Percentiles rank a stretch among this genome's conserved stretches.
phyloP scores from a whole-genome alignment of 139 green algal species.

The Tetradesmus obliquus region DNA sequence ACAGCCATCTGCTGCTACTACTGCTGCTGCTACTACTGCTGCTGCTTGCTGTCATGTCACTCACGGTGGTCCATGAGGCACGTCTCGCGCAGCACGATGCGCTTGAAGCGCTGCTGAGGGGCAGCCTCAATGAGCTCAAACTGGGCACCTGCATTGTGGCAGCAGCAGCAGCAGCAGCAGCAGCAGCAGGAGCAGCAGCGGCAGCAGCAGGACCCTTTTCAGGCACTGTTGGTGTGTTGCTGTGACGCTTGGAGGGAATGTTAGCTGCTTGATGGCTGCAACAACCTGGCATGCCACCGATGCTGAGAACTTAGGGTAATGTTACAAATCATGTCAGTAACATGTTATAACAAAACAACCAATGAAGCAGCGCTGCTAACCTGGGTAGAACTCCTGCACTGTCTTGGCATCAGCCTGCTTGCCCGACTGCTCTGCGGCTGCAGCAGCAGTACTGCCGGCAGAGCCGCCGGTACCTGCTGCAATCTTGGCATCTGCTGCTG shows the following conservation, averaged over 20 bases:
- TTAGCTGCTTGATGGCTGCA: no score
- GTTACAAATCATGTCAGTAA: no score
- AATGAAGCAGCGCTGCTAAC: no score
- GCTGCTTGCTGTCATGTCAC: background rate
- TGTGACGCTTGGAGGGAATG: no score
- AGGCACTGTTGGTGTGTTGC: no score
- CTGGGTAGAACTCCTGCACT: background rate
- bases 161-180: background rate
- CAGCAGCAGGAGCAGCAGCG: slow-evolving; percentile 3
- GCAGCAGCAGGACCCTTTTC: no score
- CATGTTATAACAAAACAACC: no score
- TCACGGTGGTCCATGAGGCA: slow-evolving; percentile 39
- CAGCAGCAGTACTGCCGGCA: slow-evolving; percentile 7
- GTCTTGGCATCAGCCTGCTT: background rate
- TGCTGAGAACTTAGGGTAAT: no score
- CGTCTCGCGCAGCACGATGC: slow-evolving; percentile 43
- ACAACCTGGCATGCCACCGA: no score
- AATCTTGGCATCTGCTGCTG: background rate
- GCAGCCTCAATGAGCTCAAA: slow-evolving; percentile 45
- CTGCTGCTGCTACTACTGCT: no score
- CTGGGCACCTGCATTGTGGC: background rate
- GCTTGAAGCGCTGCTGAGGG: slow-evolving; percentile 29
- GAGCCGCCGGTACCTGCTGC: background rate
- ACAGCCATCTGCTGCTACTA: no score
- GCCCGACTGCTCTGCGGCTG: background rate